Percentiles rank a stretch among this genome's conserved stretches.
Conservation (phyloP, 768 basidiomycete genomes). For the Aureoboletus auriporus region DNA sequence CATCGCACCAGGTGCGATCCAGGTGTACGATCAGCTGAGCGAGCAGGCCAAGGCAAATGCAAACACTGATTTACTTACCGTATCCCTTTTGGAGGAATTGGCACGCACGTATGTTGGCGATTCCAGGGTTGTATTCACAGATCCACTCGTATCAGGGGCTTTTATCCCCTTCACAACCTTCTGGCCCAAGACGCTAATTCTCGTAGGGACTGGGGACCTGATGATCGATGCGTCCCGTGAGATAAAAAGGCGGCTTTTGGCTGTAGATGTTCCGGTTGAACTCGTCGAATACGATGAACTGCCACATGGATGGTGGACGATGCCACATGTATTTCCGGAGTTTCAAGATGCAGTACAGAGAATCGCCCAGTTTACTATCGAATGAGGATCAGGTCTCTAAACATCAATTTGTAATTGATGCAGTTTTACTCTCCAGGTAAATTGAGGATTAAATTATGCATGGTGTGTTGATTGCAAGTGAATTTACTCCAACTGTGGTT, state of each 20-base stretch:
- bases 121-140: conserved; percentile 1
- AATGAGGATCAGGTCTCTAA: not conserved
- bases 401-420: too few species aligned
- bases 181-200: conserved; percentile 23
- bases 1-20: conserved; percentile 40
- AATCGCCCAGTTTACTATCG: conserved; percentile 6
- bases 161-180: conserved; percentile 12
- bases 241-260: conserved; percentile 4
- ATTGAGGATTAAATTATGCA: too few species aligned
- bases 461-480: too few species aligned
- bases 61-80: not conserved
- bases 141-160: conserved; percentile 18
- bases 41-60: conserved; percentile 1
- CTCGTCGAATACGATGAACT: conserved; percentile 22
- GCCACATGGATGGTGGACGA: conserved; percentile 23
- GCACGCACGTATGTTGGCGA: conserved; percentile 8
- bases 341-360: conserved; percentile 11
- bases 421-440: too few species aligned
- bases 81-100: not conserved
- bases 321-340: conserved; percentile 13
- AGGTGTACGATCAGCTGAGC: conserved; percentile 1
- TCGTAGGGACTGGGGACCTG: conserved; percentile 17
- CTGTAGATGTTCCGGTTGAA: conserved; percentile 7
- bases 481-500: too few species aligned
- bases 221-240: conserved; percentile 9